phyloP scores from a whole-genome alignment of 1,284 basidiomycete genomes.

The Uromyces viciae-fabae region DNA sequence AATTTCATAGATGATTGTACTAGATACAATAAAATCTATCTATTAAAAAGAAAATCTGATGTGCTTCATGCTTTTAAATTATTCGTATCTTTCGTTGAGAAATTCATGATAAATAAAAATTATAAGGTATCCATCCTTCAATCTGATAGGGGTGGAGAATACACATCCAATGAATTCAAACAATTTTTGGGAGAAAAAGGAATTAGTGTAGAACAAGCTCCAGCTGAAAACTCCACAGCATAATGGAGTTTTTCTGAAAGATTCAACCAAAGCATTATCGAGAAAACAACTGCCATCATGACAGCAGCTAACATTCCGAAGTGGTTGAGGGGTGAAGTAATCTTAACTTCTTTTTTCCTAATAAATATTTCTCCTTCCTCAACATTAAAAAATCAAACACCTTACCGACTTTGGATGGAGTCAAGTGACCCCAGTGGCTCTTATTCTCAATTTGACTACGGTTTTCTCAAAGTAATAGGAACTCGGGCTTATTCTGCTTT shows the following conservation, averaged over 20 bases:
- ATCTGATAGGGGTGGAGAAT: neutral
- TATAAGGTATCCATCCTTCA: neutral
- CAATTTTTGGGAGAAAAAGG: neutral
- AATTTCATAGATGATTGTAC: neutral
- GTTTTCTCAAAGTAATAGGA: neutral
- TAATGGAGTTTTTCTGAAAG: neutral
- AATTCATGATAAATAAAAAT: neutral
- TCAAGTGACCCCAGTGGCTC: neutral
- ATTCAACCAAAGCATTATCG: conserved; percentile 1
- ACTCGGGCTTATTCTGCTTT: neutral
- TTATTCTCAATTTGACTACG: neutral
- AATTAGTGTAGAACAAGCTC: neutral
- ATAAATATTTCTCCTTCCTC: neutral
- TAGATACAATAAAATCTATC: neutral
- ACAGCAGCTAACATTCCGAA: neutral
- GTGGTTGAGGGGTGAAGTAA: neutral
- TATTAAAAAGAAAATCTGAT: neutral
- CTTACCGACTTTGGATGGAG: neutral
- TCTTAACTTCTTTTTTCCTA: neutral
- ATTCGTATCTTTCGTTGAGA: neutral
- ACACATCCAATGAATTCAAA: neutral
- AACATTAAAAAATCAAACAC: neutral
- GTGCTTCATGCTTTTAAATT: neutral
- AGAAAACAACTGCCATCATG: neutral
- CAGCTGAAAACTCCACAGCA: neutral